Percentiles rank a stretch among this genome's conserved stretches.
These are phyloP conservation scores for Hypoxylon sp. DNA, from an alignment of 2,329 filamentous ascomycete genomes.

Conservation along the genomic window DNA sequence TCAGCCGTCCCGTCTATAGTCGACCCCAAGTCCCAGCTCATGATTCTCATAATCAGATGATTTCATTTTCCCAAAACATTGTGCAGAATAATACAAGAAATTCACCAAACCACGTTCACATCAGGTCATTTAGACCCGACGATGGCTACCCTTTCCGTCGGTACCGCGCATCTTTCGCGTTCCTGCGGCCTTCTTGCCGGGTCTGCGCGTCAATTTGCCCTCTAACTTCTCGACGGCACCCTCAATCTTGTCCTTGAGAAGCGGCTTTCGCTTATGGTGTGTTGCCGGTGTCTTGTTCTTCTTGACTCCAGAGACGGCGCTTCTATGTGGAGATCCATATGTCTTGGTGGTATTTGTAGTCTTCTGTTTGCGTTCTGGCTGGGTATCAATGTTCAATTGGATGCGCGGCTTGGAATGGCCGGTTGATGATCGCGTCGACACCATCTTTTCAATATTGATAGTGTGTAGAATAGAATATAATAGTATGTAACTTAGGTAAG, in stretches of 20 bases:
- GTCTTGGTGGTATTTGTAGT: slow-evolving; percentile 25
- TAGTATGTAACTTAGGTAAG: not conserved
- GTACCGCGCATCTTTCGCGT: slow-evolving; percentile 43
- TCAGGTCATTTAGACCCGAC: slow-evolving; percentile 17
- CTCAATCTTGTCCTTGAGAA: slow-evolving; percentile 41
- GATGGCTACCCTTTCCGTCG: slow-evolving; percentile 39
- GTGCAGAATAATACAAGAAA: too few species aligned
- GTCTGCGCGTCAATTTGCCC: slow-evolving; percentile 38
- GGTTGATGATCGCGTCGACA: slow-evolving; percentile 41
- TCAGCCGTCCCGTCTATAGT: too few species aligned
- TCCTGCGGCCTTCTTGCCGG: slow-evolving; percentile 44
- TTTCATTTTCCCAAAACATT: too few species aligned
- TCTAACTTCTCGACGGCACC: slow-evolving; percentile 41
- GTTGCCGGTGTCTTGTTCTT: slow-evolving; percentile 36
- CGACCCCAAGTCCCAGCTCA: too few species aligned
- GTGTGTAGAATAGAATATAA: not conserved
- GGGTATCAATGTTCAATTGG: slow-evolving; percentile 38
- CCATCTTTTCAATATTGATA: slow-evolving; percentile 21
- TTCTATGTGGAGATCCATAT: slow-evolving; percentile 6
- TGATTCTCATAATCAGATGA: too few species aligned
- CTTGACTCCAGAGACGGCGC: slow-evolving; percentile 29
- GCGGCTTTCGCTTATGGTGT: slow-evolving; percentile 44
- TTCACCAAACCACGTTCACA: too few species aligned
- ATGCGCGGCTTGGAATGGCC: slow-evolving; percentile 42
- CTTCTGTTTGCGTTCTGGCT: slow-evolving; percentile 41